phyloP scores from a whole-genome alignment of 139 green algal genomes.

The Chlamydomonas sphaeroides region DNA sequence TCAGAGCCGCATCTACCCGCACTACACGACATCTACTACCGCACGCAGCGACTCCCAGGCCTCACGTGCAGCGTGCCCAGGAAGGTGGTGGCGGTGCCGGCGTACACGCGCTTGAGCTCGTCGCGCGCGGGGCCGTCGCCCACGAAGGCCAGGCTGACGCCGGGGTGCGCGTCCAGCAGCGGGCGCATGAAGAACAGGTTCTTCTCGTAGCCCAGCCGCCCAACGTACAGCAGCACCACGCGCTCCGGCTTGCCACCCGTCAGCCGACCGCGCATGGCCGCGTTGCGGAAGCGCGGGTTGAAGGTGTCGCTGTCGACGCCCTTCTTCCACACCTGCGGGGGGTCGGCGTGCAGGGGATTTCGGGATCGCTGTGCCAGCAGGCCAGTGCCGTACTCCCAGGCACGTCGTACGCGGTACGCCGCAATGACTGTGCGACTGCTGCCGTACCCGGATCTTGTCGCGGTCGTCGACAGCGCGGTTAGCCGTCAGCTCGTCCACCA shows the following conservation, averaged over 20 bases:
- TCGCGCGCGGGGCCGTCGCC: conserved; percentile 86
- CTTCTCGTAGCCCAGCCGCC: conserved; percentile 90
- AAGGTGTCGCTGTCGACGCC: conserved; percentile 84
- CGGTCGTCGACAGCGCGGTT: conserved; percentile 19
- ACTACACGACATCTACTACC: no score
- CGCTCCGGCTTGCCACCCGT: conserved; percentile 74
- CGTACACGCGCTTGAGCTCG: conserved; percentile 74
- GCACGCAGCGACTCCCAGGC: no score
- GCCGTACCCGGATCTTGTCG: conserved; percentile 18
- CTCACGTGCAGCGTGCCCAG: conserved; percentile 51
- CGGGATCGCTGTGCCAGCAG: no score
- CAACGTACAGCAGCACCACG: conserved; percentile 93
- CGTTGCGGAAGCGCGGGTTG: conserved; percentile 75
- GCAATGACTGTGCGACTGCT: no score
- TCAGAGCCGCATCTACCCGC: no score
- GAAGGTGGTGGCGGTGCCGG: conserved; percentile 71
- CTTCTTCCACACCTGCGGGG: conserved; percentile 84
- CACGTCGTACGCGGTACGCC: no score
- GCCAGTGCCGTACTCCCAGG: no score
- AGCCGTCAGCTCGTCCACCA: conserved; percentile 46
- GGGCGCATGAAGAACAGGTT: conserved; percentile 81
- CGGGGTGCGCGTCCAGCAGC: conserved; percentile 74
- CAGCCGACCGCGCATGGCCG: conserved; percentile 79
- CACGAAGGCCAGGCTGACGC: conserved; percentile 87
- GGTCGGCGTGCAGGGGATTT: no score